Conservation (phyloP, 805 yeast genomes). For the Candida caryicola region DNA sequence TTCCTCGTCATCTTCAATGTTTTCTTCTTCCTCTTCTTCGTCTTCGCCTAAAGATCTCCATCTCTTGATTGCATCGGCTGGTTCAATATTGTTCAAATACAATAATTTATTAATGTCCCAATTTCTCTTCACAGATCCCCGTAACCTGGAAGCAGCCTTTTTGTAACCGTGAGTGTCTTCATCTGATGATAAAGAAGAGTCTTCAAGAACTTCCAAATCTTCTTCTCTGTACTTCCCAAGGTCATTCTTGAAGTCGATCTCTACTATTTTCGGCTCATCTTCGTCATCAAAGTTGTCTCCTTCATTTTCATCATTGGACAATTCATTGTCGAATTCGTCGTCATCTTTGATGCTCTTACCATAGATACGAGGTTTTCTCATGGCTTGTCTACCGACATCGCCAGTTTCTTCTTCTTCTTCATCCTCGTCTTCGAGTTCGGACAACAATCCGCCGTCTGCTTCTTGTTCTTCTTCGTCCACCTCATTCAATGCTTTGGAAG, state of each 20-base stretch:
- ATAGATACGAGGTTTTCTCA: constrained; percentile 58
- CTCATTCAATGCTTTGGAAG: constrained; percentile 47
- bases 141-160: constrained; percentile 58
- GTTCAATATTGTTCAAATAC: constrained; percentile 74
- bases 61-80: constrained; percentile 66
- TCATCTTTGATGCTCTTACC: constrained; percentile 51
- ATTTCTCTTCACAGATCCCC: constrained; percentile 48
- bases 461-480: constrained; percentile 38
- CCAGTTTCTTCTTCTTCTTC: constrained; percentile 28
- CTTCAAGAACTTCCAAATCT: constrained; percentile 44
- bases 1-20: constrained; percentile 39
- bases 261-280: constrained; percentile 42
- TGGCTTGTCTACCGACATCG: constrained; percentile 59
- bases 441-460: constrained; percentile 27
- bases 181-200: constrained; percentile 44
- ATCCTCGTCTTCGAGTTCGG: constrained; percentile 32
- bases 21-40: constrained; percentile 38
- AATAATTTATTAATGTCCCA: constrained; percentile 83
- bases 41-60: constrained; percentile 59
- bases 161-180: constrained; percentile 37
- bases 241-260: constrained; percentile 45
- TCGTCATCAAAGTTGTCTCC: constrained; percentile 34
- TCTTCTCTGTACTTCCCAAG: constrained; percentile 29
- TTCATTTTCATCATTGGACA: constrained; percentile 41
- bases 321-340: constrained; percentile 40